phyloP scores from a whole-genome alignment of 345 rosid genomes.

The Brassica rapa region DNA sequence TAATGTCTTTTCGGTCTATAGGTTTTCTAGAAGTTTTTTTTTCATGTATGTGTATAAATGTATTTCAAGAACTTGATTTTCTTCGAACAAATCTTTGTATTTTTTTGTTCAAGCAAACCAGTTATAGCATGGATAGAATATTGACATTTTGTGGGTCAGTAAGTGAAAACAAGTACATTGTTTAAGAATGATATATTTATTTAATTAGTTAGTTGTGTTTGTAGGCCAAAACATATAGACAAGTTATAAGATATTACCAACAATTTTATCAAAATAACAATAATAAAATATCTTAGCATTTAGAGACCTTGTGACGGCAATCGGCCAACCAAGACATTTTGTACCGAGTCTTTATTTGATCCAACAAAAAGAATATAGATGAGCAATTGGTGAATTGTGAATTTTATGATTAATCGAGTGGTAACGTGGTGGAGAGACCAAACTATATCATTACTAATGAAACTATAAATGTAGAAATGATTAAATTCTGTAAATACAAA shows the following conservation, averaged over 20 bases:
- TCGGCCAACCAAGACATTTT: not conserved
- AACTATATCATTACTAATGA: not conserved
- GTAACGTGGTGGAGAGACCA: not conserved
- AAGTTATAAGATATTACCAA: not conserved
- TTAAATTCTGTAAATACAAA: not conserved
- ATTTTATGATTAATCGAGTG: not conserved
- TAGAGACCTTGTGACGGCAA: not conserved
- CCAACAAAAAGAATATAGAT: not conserved
- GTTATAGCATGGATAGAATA: not conserved
- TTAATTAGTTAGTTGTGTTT: not conserved
- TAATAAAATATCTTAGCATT: not conserved
- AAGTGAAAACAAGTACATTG: not conserved
- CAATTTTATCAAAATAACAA: not conserved
- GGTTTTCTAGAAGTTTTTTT: no score
- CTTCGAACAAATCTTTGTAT: not conserved
- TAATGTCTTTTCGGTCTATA: not conserved
- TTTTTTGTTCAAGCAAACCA: slow-evolving; percentile 7
- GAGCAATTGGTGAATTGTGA: not conserved
- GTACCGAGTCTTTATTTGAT: not conserved
- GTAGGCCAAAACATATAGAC: not conserved
- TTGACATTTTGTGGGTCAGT: not conserved
- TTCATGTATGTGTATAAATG: not conserved
- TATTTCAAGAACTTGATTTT: not conserved
- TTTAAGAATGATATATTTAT: not conserved
- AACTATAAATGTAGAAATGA: not conserved